Evolutionary conservation across 2,329 filamentous ascomycete species (phyloP), one percentile per base, ranked within the genome.

Genomic region (Botrytis sinoallii): DNA sequence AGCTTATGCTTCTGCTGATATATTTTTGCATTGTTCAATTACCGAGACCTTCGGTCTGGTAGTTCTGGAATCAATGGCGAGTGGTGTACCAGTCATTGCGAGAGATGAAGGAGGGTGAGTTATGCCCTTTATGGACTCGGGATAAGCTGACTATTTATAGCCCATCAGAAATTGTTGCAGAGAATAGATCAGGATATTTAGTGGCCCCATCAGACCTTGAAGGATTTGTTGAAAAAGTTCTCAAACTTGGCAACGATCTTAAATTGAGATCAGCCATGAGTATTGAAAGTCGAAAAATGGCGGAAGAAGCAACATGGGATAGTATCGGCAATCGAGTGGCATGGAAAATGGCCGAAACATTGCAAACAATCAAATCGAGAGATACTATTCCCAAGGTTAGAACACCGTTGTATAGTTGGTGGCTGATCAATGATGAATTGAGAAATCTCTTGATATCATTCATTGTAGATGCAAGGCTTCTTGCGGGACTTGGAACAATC

Each of bases 251-350:
- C 0, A 81, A 78, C 3, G 84, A 91, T 74, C 65, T 79, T 0
- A 72, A 76, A 0, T 80, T 88, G 25, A 84, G 88, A 12, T 69
- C 77, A 8, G 79, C 76, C 1, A 87, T 92, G 83, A 82, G 83
- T 3, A 73, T 74, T 0, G 83, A 84, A 14, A 86, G 89, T 1
- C 85, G 90, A 70, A 79, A 80, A 32, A 87, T 89, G 75, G 91
- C 90, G 0, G 87, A 87, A 74, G 85, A 89, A 67, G 90, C 88
- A 4, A 92, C 89, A 0, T 93, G 91, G 91, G 89, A 92, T 74
- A 90, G 88, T 82, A 91, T 92, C 81, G 91, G 91, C 82, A 91
- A 91, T 77, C 88, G 87, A 67, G 90, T 92, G 1, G 91, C 91
- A 4, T 89, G 88, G 86, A 86, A 88, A 73, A 88, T 92, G 82